Base-by-base conservation (phyloP, 768 basidiomycete genomes). In the Cytidiella melzeri region DNA sequence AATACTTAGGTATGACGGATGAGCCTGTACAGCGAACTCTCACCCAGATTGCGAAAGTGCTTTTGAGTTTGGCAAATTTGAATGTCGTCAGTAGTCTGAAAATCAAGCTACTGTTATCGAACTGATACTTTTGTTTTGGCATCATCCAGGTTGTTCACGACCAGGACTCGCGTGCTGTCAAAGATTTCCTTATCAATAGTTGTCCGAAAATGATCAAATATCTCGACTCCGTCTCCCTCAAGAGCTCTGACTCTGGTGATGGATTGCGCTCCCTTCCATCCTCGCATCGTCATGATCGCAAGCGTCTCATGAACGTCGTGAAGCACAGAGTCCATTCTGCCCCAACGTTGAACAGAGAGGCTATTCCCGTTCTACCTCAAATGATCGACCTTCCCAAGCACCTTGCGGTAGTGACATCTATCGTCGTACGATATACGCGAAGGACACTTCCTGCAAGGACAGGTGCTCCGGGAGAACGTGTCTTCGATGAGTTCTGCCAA, bases 51-150 rank as follows among this genome's bases (percentile, higher is more conserved):
- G 91, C 90, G 5, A 92, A 91, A 65, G 87, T 86, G n/a, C 76
- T 94, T 18, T 89, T 92, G 65, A 92, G 86, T 56, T 70, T 93
- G 36, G 92, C 92, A 4, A 94, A 94, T 64, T 69, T 93, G 47
- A 91, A 88, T 55, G 64, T 77, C 6, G 87, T 85, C 62, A 57
- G 83, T 68, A 15, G 20, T 20, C 28, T 19, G 6, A 47, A 45
- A 25, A n/a, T n/a, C n/a, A n/a, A n/a, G n/a, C n/a, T n/a, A n/a
- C n/a, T n/a, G n/a, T n/a, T n/a, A n/a, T n/a, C n/a, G n/a, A n/a
- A n/a, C n/a, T 5, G n/a, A 40, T 24, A n/a, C 38, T 11, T 50
- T 23, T 20, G 24, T 36, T n/a, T 21, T 13, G 30, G n/a, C 13
- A 30, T 41, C 12, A 20, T 20, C 12, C 47, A 87, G 84, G 74